Conservation (phyloP, 331 rosid genomes). For the Cydonia oblonga region DNA sequence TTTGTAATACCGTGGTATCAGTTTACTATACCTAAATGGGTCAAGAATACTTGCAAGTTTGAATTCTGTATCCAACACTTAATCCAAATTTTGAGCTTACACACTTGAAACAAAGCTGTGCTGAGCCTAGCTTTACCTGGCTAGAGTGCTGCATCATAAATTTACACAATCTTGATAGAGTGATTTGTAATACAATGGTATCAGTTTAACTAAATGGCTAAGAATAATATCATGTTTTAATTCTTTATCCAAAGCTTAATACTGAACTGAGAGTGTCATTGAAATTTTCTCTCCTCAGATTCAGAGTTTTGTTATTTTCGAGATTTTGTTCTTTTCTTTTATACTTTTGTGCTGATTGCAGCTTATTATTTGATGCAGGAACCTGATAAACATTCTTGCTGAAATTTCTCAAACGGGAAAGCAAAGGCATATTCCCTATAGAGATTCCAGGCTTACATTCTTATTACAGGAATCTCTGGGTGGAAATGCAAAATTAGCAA, state of each 20-base stretch:
- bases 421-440: constrained; percentile 90
- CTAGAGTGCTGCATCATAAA: not conserved
- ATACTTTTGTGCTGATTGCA: constrained; percentile 23
- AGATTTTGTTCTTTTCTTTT: not conserved
- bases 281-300: not conserved
- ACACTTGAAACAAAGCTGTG: not conserved
- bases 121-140: not conserved
- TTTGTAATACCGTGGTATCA: not conserved
- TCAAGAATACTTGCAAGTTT: not conserved
- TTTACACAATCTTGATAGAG: not conserved
- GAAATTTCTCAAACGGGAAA: constrained; percentile 96
- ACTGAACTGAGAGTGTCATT: no score
- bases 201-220: not conserved
- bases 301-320: not conserved
- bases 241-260: no score
- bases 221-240: no score
- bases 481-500: constrained; percentile 93
- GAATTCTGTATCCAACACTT: not conserved
- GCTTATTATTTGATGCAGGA: constrained; percentile 51
- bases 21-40: not conserved
- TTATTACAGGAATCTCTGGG: constrained; percentile 96
- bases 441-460: constrained; percentile 95
- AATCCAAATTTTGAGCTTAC: not conserved
- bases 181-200: not conserved
- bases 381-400: constrained; percentile 92